Conservation (phyloP, 371 early-diverging fungal genomes). For the Coemansia sp. region DNA sequence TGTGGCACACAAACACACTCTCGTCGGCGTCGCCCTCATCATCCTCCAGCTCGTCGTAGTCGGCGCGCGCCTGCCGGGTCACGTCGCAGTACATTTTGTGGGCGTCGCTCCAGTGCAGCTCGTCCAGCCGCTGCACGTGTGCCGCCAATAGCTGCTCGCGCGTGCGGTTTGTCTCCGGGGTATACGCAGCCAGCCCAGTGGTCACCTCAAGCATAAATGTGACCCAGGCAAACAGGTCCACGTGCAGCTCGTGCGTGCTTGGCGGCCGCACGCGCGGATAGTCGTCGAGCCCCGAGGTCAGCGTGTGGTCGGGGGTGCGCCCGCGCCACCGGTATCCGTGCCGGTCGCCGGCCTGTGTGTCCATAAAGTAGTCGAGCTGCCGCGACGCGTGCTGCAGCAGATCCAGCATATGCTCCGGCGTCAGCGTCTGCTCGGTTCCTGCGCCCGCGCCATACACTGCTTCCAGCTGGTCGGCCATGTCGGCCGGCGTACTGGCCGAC, state of each 20-base stretch:
- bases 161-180: slow-evolving; percentile 37
- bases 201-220: slow-evolving; percentile 75
- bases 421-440: slow-evolving; percentile 9
- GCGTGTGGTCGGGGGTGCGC: slow-evolving; percentile 75
- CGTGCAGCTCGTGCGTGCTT: slow-evolving; percentile 80
- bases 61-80: slow-evolving; percentile 59
- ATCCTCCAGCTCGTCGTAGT: slow-evolving; percentile 45
- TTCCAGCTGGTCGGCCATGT: slow-evolving; percentile 7
- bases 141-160: slow-evolving; percentile 56
- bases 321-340: slow-evolving; percentile 93
- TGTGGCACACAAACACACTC: slow-evolving; percentile 70
- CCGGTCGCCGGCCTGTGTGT: slow-evolving; percentile 23
- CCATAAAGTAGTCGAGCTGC: slow-evolving; percentile 22
- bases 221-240: slow-evolving; percentile 91
- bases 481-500: background rate
- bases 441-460: slow-evolving; percentile 9
- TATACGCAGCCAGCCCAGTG: slow-evolving; percentile 60
- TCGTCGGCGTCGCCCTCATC: slow-evolving; percentile 22
- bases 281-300: slow-evolving; percentile 95
- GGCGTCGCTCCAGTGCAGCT: slow-evolving; percentile 74
- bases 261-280: slow-evolving; percentile 85
- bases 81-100: slow-evolving; percentile 78
- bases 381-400: slow-evolving; percentile 3
- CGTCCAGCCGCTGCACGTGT: slow-evolving; percentile 51
- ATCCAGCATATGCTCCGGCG: background rate